Percentiles rank a stretch among this genome's conserved stretches.
phyloP scores from a whole-genome alignment of 139 green algal species.

The Nannochloris sp. region DNA sequence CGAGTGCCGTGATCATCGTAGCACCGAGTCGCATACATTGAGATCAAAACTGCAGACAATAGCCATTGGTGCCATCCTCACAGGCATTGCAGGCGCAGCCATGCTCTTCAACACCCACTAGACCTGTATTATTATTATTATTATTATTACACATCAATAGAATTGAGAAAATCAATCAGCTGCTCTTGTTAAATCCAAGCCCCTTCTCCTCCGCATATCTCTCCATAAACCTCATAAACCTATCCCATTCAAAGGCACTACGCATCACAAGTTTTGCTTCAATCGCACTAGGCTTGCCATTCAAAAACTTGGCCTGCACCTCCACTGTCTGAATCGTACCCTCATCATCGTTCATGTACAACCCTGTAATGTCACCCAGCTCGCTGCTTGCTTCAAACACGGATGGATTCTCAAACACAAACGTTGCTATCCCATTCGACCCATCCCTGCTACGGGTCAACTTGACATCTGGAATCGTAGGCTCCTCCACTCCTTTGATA shows the following conservation, averaged over 20 bases:
- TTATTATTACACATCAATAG: too few relatives aligned
- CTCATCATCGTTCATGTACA: constrained; percentile 96
- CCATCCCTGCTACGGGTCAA: constrained; percentile 79
- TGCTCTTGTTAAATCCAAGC: constrained; percentile 58
- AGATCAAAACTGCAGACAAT: too few relatives aligned
- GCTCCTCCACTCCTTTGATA: constrained; percentile 81
- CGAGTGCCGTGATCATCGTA: too few relatives aligned
- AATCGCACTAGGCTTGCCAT: constrained; percentile 80
- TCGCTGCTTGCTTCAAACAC: constrained; percentile 83
- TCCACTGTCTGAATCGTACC: constrained; percentile 80
- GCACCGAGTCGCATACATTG: too few relatives aligned
- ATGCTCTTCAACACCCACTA: too few relatives aligned
- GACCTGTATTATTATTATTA: background rate
- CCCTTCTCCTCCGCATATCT: constrained; percentile 78
- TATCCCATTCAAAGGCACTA: constrained; percentile 78
- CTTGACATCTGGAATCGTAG: constrained; percentile 82
- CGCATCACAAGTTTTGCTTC: constrained; percentile 53
- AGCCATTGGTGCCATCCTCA: too few relatives aligned
- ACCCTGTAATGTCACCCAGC: constrained; percentile 86
- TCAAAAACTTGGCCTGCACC: constrained; percentile 95
- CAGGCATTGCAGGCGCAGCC: too few relatives aligned
- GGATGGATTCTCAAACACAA: constrained; percentile 82
- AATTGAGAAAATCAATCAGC: too few relatives aligned
- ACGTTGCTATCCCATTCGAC: constrained; percentile 72
- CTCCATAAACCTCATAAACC: constrained; percentile 99